Percentiles rank a stretch among this genome's conserved stretches.
Conservation (phyloP, 768 basidiomycete species). For the Psilocybe cyanescens region DNA sequence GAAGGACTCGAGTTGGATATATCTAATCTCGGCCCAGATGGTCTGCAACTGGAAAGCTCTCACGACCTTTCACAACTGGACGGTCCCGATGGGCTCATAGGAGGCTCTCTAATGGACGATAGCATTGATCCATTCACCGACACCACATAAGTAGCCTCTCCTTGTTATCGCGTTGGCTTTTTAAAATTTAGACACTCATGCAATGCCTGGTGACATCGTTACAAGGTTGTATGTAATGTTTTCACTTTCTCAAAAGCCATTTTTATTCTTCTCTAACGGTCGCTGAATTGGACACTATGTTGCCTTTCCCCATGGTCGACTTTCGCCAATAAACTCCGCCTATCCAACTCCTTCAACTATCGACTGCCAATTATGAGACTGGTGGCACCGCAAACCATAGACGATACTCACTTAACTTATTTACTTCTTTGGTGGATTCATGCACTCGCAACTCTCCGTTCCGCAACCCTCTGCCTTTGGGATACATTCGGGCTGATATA, state of each 20-base stretch:
- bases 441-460: slow-evolving; percentile 33
- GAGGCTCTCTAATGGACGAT: slow-evolving; percentile 62
- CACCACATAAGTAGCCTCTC: slow-evolving; percentile 11
- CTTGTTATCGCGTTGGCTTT: not conserved
- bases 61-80: slow-evolving; percentile 65
- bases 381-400: not conserved
- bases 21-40: slow-evolving; percentile 67
- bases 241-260: not conserved
- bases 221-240: not conserved
- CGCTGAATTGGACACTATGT: slow-evolving; percentile 1
- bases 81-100: slow-evolving; percentile 54
- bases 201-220: not conserved
- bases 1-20: slow-evolving; percentile 62
- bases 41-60: slow-evolving; percentile 53
- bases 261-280: not conserved
- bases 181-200: not conserved
- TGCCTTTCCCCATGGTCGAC: slow-evolving; percentile 15
- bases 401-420: slow-evolving; percentile 13
- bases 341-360: too few relatives aligned
- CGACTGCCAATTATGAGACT: not conserved
- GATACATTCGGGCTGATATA: slow-evolving; percentile 19
- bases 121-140: slow-evolving; percentile 62
- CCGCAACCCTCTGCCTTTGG: slow-evolving; percentile 27
- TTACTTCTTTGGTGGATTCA: slow-evolving; percentile 39
- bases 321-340: too few relatives aligned